phyloP scores from a whole-genome alignment of 768 basidiomycete genomes.

The Tephrocybe sp. region DNA sequence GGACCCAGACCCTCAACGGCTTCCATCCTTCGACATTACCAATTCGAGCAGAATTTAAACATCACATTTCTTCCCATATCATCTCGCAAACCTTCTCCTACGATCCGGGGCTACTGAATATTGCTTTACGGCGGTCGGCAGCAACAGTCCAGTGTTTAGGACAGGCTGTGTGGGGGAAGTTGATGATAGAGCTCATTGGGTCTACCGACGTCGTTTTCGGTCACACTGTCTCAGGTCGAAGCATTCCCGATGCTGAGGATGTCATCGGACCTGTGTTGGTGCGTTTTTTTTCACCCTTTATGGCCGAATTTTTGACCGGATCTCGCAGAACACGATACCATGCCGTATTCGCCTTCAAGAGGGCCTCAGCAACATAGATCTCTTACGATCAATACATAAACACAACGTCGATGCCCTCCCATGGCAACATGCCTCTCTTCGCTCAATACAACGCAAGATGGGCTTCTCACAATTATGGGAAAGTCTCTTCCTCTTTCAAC shows the following conservation, averaged over 20 bases:
- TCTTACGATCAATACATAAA: constrained; percentile 36
- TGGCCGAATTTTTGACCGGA: background rate
- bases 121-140: constrained; percentile 18
- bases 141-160: constrained; percentile 36
- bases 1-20: constrained; percentile 27
- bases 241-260: constrained; percentile 36
- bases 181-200: constrained; percentile 26
- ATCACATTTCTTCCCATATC: constrained; percentile 3
- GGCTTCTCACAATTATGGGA: constrained; percentile 33
- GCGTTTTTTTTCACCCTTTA: constrained; percentile 15
- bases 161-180: constrained; percentile 27
- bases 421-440: constrained; percentile 46
- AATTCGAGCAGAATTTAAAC: background rate
- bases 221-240: constrained; percentile 44
- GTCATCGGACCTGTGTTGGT: constrained; percentile 48
- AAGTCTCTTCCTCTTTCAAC: constrained; percentile 45
- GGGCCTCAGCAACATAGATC: constrained; percentile 26
- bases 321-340: constrained; percentile 41
- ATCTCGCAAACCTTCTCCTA: constrained; percentile 14
- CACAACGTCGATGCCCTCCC: constrained; percentile 35
- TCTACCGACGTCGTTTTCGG: constrained; percentile 43
- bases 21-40: constrained; percentile 21
- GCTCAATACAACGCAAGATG: constrained; percentile 35
- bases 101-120: constrained; percentile 13
- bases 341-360: constrained; percentile 34